Base-by-base conservation (phyloP, 371 early-diverging fungal species). In the Paramicrosporidium saccamoebae region DNA sequence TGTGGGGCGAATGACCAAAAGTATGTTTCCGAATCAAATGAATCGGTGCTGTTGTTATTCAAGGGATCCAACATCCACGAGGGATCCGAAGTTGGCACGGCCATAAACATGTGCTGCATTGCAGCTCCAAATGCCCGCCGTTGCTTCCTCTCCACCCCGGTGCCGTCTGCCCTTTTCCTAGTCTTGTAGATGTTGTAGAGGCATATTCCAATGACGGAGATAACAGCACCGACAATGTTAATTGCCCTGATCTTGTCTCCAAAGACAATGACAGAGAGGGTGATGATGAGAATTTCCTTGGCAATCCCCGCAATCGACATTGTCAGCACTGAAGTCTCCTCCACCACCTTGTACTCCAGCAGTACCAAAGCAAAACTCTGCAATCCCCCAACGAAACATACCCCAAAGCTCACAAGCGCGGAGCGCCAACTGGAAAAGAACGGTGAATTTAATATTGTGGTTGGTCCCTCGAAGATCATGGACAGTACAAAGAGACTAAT, bases 271-370 rank as follows among this genome's bases (percentile, higher is more conserved):
- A 44, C 38, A 0, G 68, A 58, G 3, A 58, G 41, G 11, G 49
- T 39, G 7, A 74, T 55, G 12, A 67, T 68, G 3, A 64, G 44
- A 3, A 69, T 58, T 40, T 73, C 74, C 48, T 78, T 81, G 27
- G 61, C 50, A 26, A 79, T 73, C 2, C 82, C 82, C 2, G 72
- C 73, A 2, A 84, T 64, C 11, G 73, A 68, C 17, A 84, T 39
- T 0, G 81, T 74, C 2, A 84, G 55, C 0, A 69, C 73, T 6
- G 63, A 62, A 1, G 79, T 81, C 16, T 45, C 52, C 26, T 62
- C 50, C 23, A 82, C 74, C 19, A 82, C 41, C 26, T 54, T 44
- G 31, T 64, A 65, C 35, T 84, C 86, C 7, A 64, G 48, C 6
- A 68, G 39, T 0, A 72, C 62, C 77, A 82, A 72, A 10, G 53